Conservation (phyloP, 2,329 filamentous ascomycete species). For the Aureobasidium uvarum region DNA sequence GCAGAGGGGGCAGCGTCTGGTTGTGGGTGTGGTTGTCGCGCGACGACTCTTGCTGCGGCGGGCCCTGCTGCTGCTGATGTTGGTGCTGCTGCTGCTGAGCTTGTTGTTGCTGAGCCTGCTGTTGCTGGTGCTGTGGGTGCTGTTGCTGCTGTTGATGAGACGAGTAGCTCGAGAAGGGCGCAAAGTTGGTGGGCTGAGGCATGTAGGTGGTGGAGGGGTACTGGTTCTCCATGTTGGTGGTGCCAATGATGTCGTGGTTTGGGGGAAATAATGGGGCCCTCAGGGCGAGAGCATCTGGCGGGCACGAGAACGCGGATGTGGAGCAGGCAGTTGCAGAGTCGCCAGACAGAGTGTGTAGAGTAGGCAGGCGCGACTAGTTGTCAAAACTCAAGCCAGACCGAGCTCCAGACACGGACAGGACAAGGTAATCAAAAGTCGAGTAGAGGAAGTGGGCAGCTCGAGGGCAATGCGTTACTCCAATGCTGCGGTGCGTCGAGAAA, state of each 20-base stretch:
- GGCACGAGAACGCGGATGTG: slow-evolving; percentile 23
- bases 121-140: slow-evolving; percentile 30
- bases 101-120: slow-evolving; percentile 30
- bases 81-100: slow-evolving; percentile 31
- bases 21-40: slow-evolving; percentile 28
- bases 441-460: slow-evolving; percentile 23
- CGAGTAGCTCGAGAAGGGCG: slow-evolving; percentile 23
- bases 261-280: slow-evolving; percentile 28
- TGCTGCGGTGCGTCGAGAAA: slow-evolving; percentile 22
- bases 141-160: slow-evolving; percentile 28
- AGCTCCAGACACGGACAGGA: slow-evolving; percentile 18
- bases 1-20: slow-evolving; percentile 40
- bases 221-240: slow-evolving; percentile 33
- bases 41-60: slow-evolving; percentile 29
- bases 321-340: slow-evolving; percentile 19
- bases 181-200: slow-evolving; percentile 30
- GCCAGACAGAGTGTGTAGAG: slow-evolving; percentile 26
- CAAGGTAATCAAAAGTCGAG: slow-evolving; percentile 24
- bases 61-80: slow-evolving; percentile 31
- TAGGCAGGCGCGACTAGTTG: slow-evolving; percentile 17
- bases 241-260: slow-evolving; percentile 26
- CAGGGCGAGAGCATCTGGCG: slow-evolving; percentile 25
- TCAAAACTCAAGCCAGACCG: slow-evolving; percentile 21
- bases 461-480: slow-evolving; percentile 27
- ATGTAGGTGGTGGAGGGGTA: slow-evolving; percentile 33